Evolutionary conservation across 805 yeast species (phyloP), one percentile per base, ranked within the genome.

Genomic region (Lipomyces starkeyi): DNA sequence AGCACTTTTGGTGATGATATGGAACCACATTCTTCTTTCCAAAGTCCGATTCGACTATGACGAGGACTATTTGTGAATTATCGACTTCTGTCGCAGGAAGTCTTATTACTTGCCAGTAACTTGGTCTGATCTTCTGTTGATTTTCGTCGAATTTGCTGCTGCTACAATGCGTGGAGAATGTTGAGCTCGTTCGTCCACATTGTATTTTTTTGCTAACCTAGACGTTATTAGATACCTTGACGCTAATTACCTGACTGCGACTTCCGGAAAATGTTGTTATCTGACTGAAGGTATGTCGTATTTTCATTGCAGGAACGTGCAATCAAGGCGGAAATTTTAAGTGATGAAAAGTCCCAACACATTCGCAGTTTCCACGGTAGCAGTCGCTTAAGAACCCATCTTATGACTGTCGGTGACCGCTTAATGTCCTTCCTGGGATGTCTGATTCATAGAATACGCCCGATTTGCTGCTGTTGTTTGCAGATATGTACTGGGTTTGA

Each of bases 361-460:
- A 68, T 69, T 69, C 72, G 72, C 72, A 69, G 72, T 69, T 69
- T 69, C 72, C 72, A 59, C 72, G 72, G 72, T 69, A 69, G 72
- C 65, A 54, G 72, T 61, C 72, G 71, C 71, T 59, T 68, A 62
- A 69, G 71, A 68, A 69, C 72, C 72, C 72, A 68, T 63, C 68
- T 66, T 64, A 67, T 62, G 72, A 61, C 71, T 68, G 69, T 60
- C 72, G 55, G 72, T 69, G 72, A 69, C 72, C 72, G 72, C 63
- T 14, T 34, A 61, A 55, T 67, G 72, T 68, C 72, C 72, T 69
- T 69, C 72, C 72, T 69, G 72, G 72, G 72, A 69, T 69, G 72
- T 69, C 72, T 69, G 72, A 69, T 66, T 54, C 53, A 17, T 53
- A n/a, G 25, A n/a, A 22, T 53, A n/a, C 4, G 34, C 22, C 49